Percentiles rank a stretch among this genome's conserved stretches.
phyloP scores from a whole-genome alignment of 192 early-diverging fungal genomes.

The Helicostylum pulchrum region DNA sequence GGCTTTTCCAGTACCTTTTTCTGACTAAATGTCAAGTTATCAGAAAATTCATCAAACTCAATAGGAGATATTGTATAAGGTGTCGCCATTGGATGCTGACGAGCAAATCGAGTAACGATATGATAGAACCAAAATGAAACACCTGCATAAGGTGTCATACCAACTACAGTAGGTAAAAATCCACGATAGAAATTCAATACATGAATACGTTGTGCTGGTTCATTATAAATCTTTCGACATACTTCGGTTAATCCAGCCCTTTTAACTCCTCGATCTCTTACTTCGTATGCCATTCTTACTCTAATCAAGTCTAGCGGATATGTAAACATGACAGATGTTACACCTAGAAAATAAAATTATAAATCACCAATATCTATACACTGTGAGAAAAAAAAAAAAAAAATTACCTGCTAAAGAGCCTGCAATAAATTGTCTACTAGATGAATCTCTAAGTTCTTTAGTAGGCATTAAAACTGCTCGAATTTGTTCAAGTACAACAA shows the following conservation, averaged over 20 bases:
- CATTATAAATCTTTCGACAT: constrained; percentile 68
- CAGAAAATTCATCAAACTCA: constrained; percentile 25
- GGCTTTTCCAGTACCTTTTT: constrained; percentile 26
- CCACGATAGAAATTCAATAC: constrained; percentile 93
- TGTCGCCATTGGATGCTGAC: constrained; percentile 40
- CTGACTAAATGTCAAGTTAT: constrained; percentile 21
- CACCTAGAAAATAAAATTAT: constrained; percentile 47
- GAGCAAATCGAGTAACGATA: constrained; percentile 59
- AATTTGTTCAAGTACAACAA: constrained; percentile 94
- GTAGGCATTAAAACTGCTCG: constrained; percentile 67
- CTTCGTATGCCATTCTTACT: constrained; percentile 91
- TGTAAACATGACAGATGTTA: constrained; percentile 82
- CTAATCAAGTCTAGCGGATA: constrained; percentile 95
- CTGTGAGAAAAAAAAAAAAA: not conserved
- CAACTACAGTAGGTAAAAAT: constrained; percentile 80
- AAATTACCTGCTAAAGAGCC: constrained; percentile 65
- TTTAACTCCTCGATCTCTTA: constrained; percentile 30
- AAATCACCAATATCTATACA: not conserved
- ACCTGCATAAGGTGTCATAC: constrained; percentile 97
- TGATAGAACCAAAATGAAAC: constrained; percentile 93
- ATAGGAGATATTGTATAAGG: constrained; percentile 32
- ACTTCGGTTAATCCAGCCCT: constrained; percentile 18
- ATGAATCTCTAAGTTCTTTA: constrained; percentile 57
- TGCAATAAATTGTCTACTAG: constrained; percentile 70
- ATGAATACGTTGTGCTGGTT: constrained; percentile 53